phyloP scores from a whole-genome alignment of 345 rosid genomes.

The Lepidium africanum region DNA sequence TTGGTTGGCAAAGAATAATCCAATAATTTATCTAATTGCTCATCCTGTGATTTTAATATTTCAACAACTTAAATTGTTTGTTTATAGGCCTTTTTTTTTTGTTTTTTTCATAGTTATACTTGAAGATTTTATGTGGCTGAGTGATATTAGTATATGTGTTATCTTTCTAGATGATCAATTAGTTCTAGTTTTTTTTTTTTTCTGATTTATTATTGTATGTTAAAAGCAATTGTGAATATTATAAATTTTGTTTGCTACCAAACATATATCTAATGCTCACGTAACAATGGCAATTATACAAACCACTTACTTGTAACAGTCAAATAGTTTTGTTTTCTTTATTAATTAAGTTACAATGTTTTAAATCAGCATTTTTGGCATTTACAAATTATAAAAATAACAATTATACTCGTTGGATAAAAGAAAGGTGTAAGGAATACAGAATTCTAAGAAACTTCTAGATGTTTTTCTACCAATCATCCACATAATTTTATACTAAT shows the following conservation, averaged over 20 bases:
- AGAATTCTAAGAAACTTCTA: conserved; percentile 20
- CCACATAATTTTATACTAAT: conserved; percentile 4
- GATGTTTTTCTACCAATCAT: not conserved
- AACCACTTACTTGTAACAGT: too few relatives aligned
- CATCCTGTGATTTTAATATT: too few relatives aligned
- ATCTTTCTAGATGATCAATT: not conserved
- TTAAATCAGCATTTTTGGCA: not conserved
- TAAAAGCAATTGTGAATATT: too few relatives aligned
- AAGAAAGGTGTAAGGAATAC: not conserved
- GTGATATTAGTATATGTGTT: not conserved
- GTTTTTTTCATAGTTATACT: not conserved
- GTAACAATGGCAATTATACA: too few relatives aligned
- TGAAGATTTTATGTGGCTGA: not conserved
- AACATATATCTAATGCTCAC: too few relatives aligned
- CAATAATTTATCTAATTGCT: too few relatives aligned
- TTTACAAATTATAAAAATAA: not conserved
- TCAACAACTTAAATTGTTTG: not conserved
- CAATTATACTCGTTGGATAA: conserved; percentile 9
- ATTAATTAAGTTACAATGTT: too few relatives aligned
- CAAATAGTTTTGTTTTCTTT: too few relatives aligned
- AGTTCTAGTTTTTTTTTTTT: not conserved
- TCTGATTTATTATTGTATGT: too few relatives aligned
- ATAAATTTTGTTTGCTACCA: too few relatives aligned
- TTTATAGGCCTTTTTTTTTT: not conserved
- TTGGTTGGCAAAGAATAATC: not conserved